These are phyloP conservation scores for Fusarium sp. DNA, from an alignment of 2,329 filamentous ascomycete genomes.

Conservation along the genomic window DNA sequence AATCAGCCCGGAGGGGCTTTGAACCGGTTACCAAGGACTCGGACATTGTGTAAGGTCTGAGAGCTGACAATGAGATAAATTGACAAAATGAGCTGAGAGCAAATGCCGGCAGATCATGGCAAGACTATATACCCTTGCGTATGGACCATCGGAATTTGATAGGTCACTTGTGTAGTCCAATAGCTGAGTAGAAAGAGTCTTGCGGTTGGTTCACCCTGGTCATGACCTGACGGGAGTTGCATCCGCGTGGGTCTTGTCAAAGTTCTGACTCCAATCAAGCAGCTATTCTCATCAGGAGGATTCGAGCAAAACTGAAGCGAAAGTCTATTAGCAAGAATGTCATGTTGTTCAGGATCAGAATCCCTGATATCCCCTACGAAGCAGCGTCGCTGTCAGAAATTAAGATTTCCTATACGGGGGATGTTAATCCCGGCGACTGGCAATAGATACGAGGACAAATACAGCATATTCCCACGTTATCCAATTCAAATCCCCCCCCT, in stretches of 20 bases:
- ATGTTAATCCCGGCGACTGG: background rate
- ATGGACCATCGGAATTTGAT: too few species aligned
- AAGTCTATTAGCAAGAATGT: background rate
- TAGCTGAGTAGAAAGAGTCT: background rate
- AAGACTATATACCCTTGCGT: conserved; percentile 2
- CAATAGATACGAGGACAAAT: background rate
- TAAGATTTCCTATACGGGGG: background rate
- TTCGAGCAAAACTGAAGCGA: background rate
- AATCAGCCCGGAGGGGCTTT: background rate
- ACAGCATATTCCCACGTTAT: background rate
- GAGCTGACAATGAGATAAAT: background rate
- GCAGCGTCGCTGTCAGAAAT: background rate
- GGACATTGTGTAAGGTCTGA: background rate
- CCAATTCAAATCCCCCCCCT: background rate
- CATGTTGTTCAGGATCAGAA: background rate
- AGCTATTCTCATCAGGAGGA: background rate
- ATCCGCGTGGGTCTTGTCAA: background rate
- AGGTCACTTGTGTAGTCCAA: background rate
- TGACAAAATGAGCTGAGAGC: background rate
- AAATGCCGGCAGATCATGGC: background rate
- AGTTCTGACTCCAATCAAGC: background rate
- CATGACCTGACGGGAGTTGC: background rate
- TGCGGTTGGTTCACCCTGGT: background rate
- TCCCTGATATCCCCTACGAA: background rate
- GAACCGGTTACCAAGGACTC: background rate